Base-by-base conservation (phyloP, 306 rosid species). In the Cucurbita maxima region DNA sequence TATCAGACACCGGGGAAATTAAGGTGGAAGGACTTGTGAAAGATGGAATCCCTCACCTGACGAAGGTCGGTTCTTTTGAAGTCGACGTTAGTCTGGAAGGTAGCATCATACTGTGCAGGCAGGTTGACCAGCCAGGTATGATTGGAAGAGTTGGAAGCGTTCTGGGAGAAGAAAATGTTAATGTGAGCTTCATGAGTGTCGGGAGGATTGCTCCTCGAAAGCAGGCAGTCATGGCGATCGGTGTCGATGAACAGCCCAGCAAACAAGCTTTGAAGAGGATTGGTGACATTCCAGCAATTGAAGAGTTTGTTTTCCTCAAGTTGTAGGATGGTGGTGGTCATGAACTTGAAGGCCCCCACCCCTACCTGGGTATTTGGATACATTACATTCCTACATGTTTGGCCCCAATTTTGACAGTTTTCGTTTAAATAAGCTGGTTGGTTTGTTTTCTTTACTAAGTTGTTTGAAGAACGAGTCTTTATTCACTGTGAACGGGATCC, bases 171-270 rank as follows among this genome's bases (percentile, higher is more conserved):
- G 99, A 89, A 81, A 95, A 91, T 79, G 96, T 95, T 76, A 91
- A 95, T 48, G 99, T 95, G 20, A 91, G 99, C 76, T 95, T 95
- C 87, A 95, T 95, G 99, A 95, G 99, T 37, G 97, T 91, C 0
- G 99, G 97, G 79, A 91, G 99, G 81, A 89, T 83, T 52, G 97
- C 99, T 53, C 99, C 99, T n/a, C 83, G 97, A 47, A 95, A 89
- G 91, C 99, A 89, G 54, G 99, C 99, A 80, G 89, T 95, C 41
- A 95, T 95, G 99, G 99, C 99, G 36, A 95, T 95, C 38, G 99
- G 99, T 20, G 99, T 95, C 40, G 99, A 95, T 72, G 99, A 95
- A 0, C 88, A 66, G 77, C 99, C 99, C 44, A 75, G 84, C 72
- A 85, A 95, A 76, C 80, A 87, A 76, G 11, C 88, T 43, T 77